Conservation (phyloP, 148 eudicot genomes). For the Mesembryanthemum crystallinum region DNA sequence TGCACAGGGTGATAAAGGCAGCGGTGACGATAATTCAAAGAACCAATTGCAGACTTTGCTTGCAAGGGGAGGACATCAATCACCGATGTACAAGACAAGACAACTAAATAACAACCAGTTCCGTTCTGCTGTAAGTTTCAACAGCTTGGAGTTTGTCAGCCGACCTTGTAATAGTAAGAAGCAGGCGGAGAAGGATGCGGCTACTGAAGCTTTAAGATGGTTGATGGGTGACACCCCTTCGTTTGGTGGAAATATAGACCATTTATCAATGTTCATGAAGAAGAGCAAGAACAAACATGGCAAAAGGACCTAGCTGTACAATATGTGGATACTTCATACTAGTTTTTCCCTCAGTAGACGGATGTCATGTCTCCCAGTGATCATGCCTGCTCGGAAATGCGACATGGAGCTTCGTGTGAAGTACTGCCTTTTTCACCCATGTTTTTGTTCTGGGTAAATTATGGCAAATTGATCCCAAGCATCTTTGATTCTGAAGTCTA, state of each 20-base stretch:
- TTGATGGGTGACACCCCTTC: conserved; percentile 76
- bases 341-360: conserved; percentile 1
- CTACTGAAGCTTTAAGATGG: conserved; percentile 78
- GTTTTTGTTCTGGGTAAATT: background rate
- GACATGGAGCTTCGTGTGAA: background rate
- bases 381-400: background rate
- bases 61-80: conserved; percentile 69
- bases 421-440: conserved; percentile 9
- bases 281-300: conserved; percentile 58
- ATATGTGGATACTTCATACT: background rate
- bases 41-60: conserved; percentile 77
- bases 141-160: conserved; percentile 75
- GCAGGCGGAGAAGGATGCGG: conserved; percentile 90
- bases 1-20: conserved; percentile 16
- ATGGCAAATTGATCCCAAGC: background rate
- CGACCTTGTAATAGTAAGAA: conserved; percentile 72
- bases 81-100: conserved; percentile 74
- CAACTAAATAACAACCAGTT: conserved; percentile 67
- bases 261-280: conserved; percentile 64
- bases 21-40: conserved; percentile 68
- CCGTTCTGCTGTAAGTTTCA: conserved; percentile 67
- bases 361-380: background rate
- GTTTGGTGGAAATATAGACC: conserved; percentile 44
- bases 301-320: conserved; percentile 27
- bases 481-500: background rate